These are phyloP conservation scores for Coemansia sp. DNA, from an alignment of 192 early-diverging fungal species.

Conservation along the genomic window DNA sequence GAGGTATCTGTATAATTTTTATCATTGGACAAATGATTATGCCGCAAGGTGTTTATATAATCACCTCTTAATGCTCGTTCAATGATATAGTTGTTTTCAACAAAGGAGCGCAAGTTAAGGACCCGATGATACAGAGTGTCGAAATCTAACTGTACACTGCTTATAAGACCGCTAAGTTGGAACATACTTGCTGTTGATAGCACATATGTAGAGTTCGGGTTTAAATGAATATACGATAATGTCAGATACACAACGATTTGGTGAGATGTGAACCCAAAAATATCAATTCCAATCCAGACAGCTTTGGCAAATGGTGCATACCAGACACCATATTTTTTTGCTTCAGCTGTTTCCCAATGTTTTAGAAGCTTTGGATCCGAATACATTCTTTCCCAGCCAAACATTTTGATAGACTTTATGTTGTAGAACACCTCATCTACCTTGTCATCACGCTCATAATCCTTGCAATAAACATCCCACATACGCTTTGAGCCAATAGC, in stretches of 20 bases:
- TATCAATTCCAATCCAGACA: conserved; percentile 12
- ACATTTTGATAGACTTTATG: conserved; percentile 38
- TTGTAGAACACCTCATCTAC: conserved; percentile 18
- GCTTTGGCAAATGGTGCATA: conserved; percentile 21
- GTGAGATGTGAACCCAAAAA: neutral
- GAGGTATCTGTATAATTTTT: neutral
- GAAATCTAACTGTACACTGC: neutral
- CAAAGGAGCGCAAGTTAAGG: neutral
- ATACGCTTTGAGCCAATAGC: conserved; percentile 3
- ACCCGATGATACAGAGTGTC: neutral
- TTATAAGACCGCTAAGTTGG: conserved; percentile 9
- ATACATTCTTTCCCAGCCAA: conserved; percentile 47
- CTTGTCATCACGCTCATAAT: neutral
- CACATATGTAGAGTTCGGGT: neutral
- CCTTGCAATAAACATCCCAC: neutral
- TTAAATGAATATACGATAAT: conserved; percentile 17
- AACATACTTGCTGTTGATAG: conserved; percentile 18
- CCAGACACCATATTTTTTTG: conserved; percentile 14
- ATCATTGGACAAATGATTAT: neutral
- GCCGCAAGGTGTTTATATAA: conserved; percentile 23
- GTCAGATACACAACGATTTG: conserved; percentile 15
- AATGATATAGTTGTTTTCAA: conserved; percentile 8
- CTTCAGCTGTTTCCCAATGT: neutral
- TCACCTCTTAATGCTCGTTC: conserved; percentile 30
- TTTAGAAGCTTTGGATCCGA: conserved; percentile 20